A percentile compares a stretch with the other conserved stretches of the same genome.
These are phyloP conservation scores for Cyclanthera cordifolia DNA, from an alignment of 306 rosid genomes.

Conservation along the genomic window DNA sequence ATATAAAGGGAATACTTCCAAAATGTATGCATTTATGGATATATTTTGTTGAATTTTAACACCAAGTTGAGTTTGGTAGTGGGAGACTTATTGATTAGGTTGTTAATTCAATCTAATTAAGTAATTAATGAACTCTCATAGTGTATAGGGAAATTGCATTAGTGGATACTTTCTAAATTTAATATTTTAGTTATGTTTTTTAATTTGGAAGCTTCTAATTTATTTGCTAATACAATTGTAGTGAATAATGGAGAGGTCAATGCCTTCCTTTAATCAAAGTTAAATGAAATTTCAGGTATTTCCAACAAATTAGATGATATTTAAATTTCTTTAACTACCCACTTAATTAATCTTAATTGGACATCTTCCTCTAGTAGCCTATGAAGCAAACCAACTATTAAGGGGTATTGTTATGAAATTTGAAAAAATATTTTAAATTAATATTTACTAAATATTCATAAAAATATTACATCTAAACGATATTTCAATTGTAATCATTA, in stretches of 20 bases:
- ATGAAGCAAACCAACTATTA: too few relatives aligned
- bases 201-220: neutral
- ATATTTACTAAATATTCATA: too few relatives aligned
- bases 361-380: neutral
- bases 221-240: neutral
- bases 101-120: neutral
- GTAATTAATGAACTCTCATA: neutral
- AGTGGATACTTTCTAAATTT: neutral
- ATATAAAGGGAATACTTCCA: neutral
- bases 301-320: neutral
- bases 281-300: neutral
- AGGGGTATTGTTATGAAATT: too few relatives aligned
- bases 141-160: neutral
- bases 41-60: neutral
- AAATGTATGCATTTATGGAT: slow-evolving; percentile 6
- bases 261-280: neutral
- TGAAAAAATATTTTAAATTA: too few relatives aligned
- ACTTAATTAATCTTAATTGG: neutral
- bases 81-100: slow-evolving; percentile 11
- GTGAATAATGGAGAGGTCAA: slow-evolving; percentile 1
- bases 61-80: slow-evolving; percentile 6
- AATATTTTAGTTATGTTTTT: neutral
- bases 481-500: too few relatives aligned
- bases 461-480: too few relatives aligned
- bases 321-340: neutral